Evolutionary conservation across 805 yeast species (phyloP), one percentile per base, ranked within the genome.

Genomic region (Saccharomycopsis sp.): DNA sequence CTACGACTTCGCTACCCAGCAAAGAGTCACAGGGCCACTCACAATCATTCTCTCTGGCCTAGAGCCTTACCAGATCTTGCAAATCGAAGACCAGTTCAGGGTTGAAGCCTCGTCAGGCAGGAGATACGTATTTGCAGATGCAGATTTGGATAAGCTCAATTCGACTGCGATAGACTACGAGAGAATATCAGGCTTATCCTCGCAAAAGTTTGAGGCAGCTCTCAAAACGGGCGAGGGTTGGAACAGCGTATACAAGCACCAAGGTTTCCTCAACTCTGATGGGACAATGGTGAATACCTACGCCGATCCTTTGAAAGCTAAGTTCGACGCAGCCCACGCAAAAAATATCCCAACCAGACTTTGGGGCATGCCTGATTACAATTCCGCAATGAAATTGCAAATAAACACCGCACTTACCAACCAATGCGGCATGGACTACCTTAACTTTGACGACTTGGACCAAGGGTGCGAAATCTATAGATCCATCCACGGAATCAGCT

Each of bases 1-100:
- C 56, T 81, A 72, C 64, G 77, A 82, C 62, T 62, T 70, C 5
- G 62, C 64, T 2, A 62, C 70, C 2, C 66, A 71, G 0, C 62
- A 66, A 24, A 66, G 76, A 58, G 67, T 68, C 1, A 68, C 73
- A 46, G 85, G 84, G 0, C 89, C 90, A 3, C 57, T 87, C 8
- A 79, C 87, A 0, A 72, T 86, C 2, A 54, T 59, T 16, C 16
- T 55, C 7, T 53, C 60, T 18, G 63, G 63, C 7, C 23, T 34
- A 8, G 59, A 54, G 16, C 61, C 63, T 12, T 55, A 16, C 24
- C 53, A 53, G 40, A 56, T 64, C 16, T 69, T 78, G 37, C 44
- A 63, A 8, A 59, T 55, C 21, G 65, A 63, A 47, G 52, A 63
- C 8, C 52, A 64, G 23, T 54, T 51, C 37, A 64, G 70, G 1